phyloP scores from a whole-genome alignment of 2,329 filamentous ascomycete genomes.

The Akanthomyces dipterigenus region DNA sequence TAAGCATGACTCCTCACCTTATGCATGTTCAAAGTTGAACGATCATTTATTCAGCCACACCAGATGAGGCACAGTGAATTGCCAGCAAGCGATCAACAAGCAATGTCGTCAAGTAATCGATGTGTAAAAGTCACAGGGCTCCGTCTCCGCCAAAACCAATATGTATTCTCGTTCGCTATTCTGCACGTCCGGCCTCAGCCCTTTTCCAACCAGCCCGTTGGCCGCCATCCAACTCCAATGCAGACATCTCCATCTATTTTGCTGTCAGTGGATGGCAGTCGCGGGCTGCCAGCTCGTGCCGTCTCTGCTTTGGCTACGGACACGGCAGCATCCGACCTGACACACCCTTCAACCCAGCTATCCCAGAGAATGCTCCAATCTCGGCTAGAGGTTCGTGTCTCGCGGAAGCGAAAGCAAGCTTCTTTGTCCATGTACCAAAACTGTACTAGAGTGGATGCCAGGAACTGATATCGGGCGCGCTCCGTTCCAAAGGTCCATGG shows the following conservation, averaged over 20 bases:
- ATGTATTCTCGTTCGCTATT: background rate
- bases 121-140: too few relatives aligned
- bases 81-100: background rate
- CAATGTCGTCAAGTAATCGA: background rate
- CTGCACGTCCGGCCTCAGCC: background rate
- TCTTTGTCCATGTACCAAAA: conserved; percentile 11
- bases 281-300: background rate
- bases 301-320: background rate
- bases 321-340: background rate
- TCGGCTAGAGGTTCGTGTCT: background rate
- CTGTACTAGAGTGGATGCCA: conserved; percentile 10
- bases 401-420: background rate
- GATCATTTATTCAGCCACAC: background rate
- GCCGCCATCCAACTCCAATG: background rate
- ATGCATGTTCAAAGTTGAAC: background rate
- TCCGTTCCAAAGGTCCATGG: conserved; percentile 1
- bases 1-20: background rate
- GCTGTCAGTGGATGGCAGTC: conserved; percentile 15
- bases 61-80: background rate
- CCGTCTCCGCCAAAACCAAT: background rate
- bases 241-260: background rate
- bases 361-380: conserved; percentile 23
- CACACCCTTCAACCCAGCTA: conserved; percentile 20
- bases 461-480: background rate
- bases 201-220: background rate